phyloP scores from a whole-genome alignment of 2,329 filamentous ascomycete species.

The Penicillium sp. region DNA sequence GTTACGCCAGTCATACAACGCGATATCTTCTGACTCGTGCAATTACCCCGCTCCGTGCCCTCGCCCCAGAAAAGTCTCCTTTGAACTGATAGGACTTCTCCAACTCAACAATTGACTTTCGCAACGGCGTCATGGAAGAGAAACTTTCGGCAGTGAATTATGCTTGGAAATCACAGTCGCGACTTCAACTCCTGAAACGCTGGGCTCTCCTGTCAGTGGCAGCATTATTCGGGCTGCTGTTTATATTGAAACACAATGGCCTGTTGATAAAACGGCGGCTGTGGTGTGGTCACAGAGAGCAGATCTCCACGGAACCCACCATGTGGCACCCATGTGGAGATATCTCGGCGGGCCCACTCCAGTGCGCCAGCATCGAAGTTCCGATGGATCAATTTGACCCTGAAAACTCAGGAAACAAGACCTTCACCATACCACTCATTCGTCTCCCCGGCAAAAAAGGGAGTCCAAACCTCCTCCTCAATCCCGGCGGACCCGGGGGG shows the following conservation, averaged over 20 bases:
- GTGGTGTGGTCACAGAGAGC: background rate
- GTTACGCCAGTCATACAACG: no score
- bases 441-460: slow-evolving; percentile 48
- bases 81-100: background rate
- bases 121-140: background rate
- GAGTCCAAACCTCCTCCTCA: slow-evolving; percentile 47
- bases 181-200: background rate
- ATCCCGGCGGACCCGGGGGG: slow-evolving; percentile 53
- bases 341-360: slow-evolving; percentile 38
- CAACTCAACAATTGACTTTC: background rate
- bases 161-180: background rate
- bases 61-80: no score
- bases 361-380: slow-evolving; percentile 48
- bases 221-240: background rate
- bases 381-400: slow-evolving; percentile 50
- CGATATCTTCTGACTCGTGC: no score
- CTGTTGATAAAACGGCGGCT: background rate
- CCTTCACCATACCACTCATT: slow-evolving; percentile 48
- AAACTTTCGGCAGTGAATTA: background rate
- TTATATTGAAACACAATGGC: background rate
- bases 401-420: slow-evolving; percentile 33
- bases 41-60: no score
- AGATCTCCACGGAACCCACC: no score
- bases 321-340: slow-evolving; percentile 44
- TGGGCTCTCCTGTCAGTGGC: background rate